Evolutionary conservation across 78 protist species (phyloP).

Genomic region (Tieghemostelium lacteum): DNA sequence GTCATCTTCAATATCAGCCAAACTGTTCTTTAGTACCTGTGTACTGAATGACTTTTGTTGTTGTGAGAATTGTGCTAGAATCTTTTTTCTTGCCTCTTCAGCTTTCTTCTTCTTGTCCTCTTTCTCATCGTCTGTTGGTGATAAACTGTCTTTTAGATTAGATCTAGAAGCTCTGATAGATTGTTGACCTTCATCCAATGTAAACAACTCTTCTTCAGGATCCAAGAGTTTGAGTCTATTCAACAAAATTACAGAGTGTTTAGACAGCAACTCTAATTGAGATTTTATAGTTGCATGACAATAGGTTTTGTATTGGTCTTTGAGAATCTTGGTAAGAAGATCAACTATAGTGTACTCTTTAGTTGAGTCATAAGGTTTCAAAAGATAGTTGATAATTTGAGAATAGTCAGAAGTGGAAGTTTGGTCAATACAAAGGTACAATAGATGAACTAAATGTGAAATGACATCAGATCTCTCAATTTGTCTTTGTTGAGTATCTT

Average conservation of each 20-base stretch:
- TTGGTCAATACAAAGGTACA: constrained; percentile 2
- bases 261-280: not conserved
- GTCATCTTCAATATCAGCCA: not conserved
- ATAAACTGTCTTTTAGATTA: not conserved
- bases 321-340: not conserved
- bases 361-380: not conserved
- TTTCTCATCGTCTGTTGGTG: not conserved
- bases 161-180: not conserved
- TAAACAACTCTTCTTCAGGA: too few species aligned
- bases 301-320: not conserved
- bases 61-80: constrained; percentile 8
- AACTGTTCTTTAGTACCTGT: not conserved
- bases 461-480: constrained; percentile 12
- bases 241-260: not conserved
- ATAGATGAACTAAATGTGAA: constrained; percentile 10
- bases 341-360: not conserved
- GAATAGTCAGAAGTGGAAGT: not conserved
- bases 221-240: not conserved
- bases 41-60: constrained; percentile 27
- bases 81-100: constrained; percentile 9
- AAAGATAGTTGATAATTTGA: not conserved
- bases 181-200: not conserved
- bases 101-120: not conserved
- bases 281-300: not conserved
- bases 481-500: constrained; percentile 1